A percentile compares a stretch with the other conserved stretches of the same genome.
phyloP scores from a whole-genome alignment of 2,329 filamentous ascomycete species.

The Zopfia rhizophila region DNA sequence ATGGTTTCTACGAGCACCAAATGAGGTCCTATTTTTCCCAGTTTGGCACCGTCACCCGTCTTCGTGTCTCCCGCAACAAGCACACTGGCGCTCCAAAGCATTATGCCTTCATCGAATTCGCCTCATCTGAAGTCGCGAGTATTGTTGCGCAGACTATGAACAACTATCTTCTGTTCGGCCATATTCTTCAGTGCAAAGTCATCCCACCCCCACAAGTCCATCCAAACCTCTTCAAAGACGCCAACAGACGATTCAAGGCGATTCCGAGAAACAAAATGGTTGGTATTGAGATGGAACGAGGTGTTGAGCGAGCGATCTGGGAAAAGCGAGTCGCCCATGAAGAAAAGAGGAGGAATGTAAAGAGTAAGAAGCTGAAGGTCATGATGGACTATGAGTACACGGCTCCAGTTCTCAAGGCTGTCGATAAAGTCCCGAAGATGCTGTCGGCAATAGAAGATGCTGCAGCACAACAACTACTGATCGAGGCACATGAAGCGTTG shows the following conservation, averaged over 20 bases:
- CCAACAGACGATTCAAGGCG: slow-evolving; percentile 88
- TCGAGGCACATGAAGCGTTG: slow-evolving; percentile 29
- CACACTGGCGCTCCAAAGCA: slow-evolving; percentile 92
- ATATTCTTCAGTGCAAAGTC: slow-evolving; percentile 88
- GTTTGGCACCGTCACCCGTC: slow-evolving; percentile 82
- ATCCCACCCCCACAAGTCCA: slow-evolving; percentile 82
- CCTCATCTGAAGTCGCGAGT: slow-evolving; percentile 78
- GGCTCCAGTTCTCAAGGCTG: slow-evolving; percentile 74
- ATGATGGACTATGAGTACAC: slow-evolving; percentile 87
- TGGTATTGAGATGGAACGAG: slow-evolving; percentile 77
- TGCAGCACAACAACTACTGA: slow-evolving; percentile 39
- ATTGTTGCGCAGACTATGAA: slow-evolving; percentile 97
- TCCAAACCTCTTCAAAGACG: slow-evolving; percentile 85
- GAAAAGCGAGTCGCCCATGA: slow-evolving; percentile 77
- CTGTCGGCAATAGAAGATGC: slow-evolving; percentile 33
- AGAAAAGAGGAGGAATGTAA: slow-evolving; percentile 73
- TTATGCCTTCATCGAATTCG: slow-evolving; percentile 94
- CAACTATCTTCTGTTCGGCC: slow-evolving; percentile 94
- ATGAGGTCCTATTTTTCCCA: slow-evolving; percentile 94
- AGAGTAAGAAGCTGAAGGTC: slow-evolving; percentile 79
- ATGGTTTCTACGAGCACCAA: slow-evolving; percentile 97
- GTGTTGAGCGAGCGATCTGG: slow-evolving; percentile 81
- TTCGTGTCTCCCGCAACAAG: slow-evolving; percentile 90
- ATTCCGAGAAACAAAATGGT: slow-evolving; percentile 90
- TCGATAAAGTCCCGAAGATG: slow-evolving; percentile 55